These are phyloP conservation scores for Calonectria pseudoreteaudii DNA, from an alignment of 2,329 filamentous ascomycete genomes.

Conservation along the genomic window DNA sequence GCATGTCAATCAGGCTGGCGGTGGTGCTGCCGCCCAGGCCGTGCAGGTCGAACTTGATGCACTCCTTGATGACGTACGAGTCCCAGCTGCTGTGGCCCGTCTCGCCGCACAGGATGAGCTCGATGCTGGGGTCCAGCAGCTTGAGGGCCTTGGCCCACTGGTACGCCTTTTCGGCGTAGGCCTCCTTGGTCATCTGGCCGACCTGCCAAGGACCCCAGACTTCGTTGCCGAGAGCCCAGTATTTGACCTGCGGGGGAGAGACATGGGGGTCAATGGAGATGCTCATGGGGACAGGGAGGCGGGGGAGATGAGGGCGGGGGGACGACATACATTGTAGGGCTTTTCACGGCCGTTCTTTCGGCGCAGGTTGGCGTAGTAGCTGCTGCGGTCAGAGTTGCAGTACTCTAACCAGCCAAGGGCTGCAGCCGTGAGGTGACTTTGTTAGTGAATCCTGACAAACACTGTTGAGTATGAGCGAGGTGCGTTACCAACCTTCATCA, in stretches of 20 bases:
- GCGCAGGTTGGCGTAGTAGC: slow-evolving; percentile 84
- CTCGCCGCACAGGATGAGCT: slow-evolving; percentile 80
- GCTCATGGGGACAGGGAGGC: too few relatives aligned
- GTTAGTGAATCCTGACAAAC: not conserved
- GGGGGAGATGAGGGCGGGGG: not conserved
- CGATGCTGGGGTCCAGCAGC: slow-evolving; percentile 76
- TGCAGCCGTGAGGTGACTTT: slow-evolving; percentile 18
- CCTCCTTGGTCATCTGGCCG: slow-evolving; percentile 75
- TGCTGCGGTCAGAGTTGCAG: slow-evolving; percentile 83
- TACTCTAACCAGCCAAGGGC: slow-evolving; percentile 85
- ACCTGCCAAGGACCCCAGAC: slow-evolving; percentile 76
- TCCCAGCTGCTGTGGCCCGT: slow-evolving; percentile 79
- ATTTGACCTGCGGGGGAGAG: slow-evolving; percentile 66
- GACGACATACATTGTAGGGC: slow-evolving; percentile 70
- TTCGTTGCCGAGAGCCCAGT: slow-evolving; percentile 88
- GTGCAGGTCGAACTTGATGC: slow-evolving; percentile 58
- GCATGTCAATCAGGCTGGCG: slow-evolving; percentile 76
- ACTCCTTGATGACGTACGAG: slow-evolving; percentile 77
- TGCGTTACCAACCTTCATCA: slow-evolving; percentile 45
- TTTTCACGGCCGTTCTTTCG: slow-evolving; percentile 79
- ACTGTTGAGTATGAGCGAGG: not conserved
- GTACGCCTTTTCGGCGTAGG: slow-evolving; percentile 75
- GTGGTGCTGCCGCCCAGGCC: slow-evolving; percentile 48
- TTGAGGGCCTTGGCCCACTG: slow-evolving; percentile 81
- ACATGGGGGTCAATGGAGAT: too few relatives aligned